Conservation (phyloP, 176 grass and related monocot genomes). For the Eragrostis curvula region DNA sequence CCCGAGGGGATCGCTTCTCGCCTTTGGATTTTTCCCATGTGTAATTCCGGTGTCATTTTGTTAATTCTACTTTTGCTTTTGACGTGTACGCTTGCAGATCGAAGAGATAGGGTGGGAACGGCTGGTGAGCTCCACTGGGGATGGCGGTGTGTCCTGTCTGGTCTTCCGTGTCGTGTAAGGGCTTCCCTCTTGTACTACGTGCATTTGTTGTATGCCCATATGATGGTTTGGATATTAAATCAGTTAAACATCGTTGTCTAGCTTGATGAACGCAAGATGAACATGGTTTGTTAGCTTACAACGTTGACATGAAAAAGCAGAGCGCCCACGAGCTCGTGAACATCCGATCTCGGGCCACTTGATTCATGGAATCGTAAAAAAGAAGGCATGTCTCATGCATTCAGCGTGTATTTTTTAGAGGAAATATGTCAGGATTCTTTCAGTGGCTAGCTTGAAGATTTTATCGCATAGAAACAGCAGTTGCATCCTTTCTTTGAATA, state of each 20-base stretch:
- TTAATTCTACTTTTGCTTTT: neutral
- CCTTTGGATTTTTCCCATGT: neutral
- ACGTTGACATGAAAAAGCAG: neutral
- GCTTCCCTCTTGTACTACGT: neutral
- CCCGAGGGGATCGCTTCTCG: neutral
- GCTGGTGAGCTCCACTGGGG: conserved; percentile 45
- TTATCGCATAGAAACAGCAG: neutral
- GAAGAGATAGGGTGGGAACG: conserved; percentile 78
- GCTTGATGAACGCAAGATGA: neutral
- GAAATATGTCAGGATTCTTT: neutral
- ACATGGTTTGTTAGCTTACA: neutral
- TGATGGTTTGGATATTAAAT: neutral
- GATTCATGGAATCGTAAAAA: neutral
- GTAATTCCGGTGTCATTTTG: neutral
- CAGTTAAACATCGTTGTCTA: neutral
- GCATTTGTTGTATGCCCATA: neutral
- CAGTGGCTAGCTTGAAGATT: neutral
- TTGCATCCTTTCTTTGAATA: neutral
- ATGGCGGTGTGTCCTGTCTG: conserved; percentile 59
- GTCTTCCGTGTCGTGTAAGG: conserved; percentile 49
- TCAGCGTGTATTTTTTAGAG: neutral
- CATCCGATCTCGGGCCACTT: neutral
- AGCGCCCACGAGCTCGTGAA: too few relatives aligned
- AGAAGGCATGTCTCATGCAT: neutral
- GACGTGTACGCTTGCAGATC: conserved; percentile 38